These are phyloP conservation scores for Solanum phureja DNA, from an alignment of 257 asterid species.

Conservation along the genomic window DNA sequence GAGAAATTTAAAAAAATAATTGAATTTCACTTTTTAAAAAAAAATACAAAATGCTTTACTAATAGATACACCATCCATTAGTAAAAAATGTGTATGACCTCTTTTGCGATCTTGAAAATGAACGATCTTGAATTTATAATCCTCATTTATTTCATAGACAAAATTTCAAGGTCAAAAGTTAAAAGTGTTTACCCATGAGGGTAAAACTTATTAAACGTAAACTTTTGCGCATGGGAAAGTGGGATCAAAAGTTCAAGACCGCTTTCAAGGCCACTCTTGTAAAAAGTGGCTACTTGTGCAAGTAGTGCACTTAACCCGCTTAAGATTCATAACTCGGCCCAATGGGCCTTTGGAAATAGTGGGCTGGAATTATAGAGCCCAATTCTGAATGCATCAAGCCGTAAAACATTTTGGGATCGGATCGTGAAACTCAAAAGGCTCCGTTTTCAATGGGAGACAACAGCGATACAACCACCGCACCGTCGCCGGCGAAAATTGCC, in stretches of 20 bases:
- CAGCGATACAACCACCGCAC: slow-evolving; percentile 26
- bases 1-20: too few species aligned
- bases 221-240: neutral
- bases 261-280: neutral
- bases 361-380: neutral
- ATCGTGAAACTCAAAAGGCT: neutral
- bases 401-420: neutral
- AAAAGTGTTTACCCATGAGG: neutral
- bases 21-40: neutral
- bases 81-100: neutral
- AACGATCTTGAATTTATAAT: neutral
- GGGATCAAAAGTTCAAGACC: neutral
- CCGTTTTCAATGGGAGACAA: slow-evolving; percentile 53
- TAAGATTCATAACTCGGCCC: neutral
- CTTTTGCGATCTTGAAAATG: neutral
- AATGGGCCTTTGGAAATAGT: neutral
- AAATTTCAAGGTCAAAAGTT: neutral
- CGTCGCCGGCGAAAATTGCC: slow-evolving; percentile 11
- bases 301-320: neutral
- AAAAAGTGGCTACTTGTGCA: neutral
- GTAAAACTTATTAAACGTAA: neutral
- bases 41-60: neutral
- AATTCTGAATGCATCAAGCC: neutral
- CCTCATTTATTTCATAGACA: neutral
- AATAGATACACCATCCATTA: neutral